phyloP scores from a whole-genome alignment of 129 eudicot genomes.

The Smallanthus sonchifolius region DNA sequence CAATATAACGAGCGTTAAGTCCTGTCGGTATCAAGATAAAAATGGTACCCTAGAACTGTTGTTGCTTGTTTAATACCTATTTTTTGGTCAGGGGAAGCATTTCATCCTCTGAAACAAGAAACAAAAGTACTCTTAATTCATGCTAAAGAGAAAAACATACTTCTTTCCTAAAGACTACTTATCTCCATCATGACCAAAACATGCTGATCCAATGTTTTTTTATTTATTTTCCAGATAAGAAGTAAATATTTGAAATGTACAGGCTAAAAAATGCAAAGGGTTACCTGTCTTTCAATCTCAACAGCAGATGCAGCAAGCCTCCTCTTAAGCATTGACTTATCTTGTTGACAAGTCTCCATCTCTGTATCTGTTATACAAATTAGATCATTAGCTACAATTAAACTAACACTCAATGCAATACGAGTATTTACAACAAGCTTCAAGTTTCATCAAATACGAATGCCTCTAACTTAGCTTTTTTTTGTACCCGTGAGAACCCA shows the following conservation, averaged over 20 bases:
- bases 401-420: background rate
- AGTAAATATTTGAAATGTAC: background rate
- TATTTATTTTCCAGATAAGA: background rate
- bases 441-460: conserved; percentile 1
- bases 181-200: background rate
- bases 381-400: conserved; percentile 7
- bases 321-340: conserved; percentile 60
- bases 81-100: conserved; percentile 62
- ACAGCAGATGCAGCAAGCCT: conserved; percentile 80
- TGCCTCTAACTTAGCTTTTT: background rate
- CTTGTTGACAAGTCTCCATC: conserved; percentile 69
- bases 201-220: conserved; percentile 7
- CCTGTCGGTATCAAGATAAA: conserved; percentile 17
- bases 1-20: conserved; percentile 1
- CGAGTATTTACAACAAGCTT: background rate
- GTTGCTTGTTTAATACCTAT: conserved; percentile 16
- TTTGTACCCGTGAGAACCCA: background rate
- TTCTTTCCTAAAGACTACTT: background rate
- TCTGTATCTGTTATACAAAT: conserved; percentile 52
- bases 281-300: conserved; percentile 94
- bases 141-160: background rate
- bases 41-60: background rate
- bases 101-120: conserved; percentile 69
- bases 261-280: conserved; percentile 6
- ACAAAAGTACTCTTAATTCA: background rate